These are phyloP conservation scores for Dipteronia dyeriana DNA, from an alignment of 345 rosid species.

Conservation along the genomic window DNA sequence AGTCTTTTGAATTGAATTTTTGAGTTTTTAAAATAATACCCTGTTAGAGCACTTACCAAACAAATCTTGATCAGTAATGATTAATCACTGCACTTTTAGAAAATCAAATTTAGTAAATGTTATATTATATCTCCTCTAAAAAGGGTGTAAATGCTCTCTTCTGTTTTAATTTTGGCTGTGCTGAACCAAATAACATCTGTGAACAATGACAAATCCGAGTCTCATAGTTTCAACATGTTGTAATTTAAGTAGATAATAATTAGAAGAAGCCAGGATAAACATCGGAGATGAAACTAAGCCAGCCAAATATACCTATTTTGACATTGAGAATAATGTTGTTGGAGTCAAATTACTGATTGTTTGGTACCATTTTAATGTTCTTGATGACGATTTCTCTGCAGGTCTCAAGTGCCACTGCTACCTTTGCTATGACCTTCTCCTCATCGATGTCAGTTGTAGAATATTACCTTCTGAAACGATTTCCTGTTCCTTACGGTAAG, in stretches of 20 bases:
- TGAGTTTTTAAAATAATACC: not conserved
- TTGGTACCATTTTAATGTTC: not conserved
- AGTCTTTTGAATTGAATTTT: not conserved
- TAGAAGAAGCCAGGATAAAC: too few species aligned
- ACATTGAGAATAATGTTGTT: not conserved
- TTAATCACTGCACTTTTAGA: too few species aligned
- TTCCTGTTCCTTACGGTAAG: constrained; percentile 55
- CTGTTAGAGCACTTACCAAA: not conserved
- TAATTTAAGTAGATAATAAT: too few species aligned
- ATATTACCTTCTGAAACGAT: constrained; percentile 56
- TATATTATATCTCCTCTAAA: too few species aligned
- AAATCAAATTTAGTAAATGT: too few species aligned
- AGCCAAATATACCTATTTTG: constrained; percentile 4
- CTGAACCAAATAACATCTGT: not conserved
- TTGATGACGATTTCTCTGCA: constrained; percentile 21
- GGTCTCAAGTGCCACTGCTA: constrained; percentile 66
- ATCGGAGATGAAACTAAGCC: too few species aligned
- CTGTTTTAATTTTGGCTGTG: too few species aligned
- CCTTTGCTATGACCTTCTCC: constrained; percentile 60
- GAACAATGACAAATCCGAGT: not conserved
- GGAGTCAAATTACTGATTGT: constrained; percentile 10
- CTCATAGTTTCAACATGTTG: too few species aligned
- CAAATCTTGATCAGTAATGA: not conserved
- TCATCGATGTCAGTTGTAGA: constrained; percentile 64
- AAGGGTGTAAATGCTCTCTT: too few species aligned